Base-by-base conservation (phyloP, 2,329 filamentous ascomycete species). In the Scolecobasidium constrictum region DNA sequence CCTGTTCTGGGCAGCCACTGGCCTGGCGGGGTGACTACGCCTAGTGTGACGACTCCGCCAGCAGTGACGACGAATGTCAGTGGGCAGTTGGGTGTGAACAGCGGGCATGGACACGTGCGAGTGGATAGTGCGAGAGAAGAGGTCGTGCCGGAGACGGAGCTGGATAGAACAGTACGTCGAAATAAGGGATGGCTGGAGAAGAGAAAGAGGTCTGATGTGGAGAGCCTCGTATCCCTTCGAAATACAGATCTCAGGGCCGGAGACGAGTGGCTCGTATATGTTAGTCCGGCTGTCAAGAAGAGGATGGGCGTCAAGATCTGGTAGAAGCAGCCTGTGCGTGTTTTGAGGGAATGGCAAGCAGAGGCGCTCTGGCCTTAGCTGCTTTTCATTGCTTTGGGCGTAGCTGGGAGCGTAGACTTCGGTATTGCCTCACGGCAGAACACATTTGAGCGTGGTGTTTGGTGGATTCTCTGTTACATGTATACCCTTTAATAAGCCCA, bases 251-350 rank as follows among this genome's bases (percentile, higher is more conserved):
- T 45, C 11, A 22, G 43, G 15, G 36, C 43, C 12, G 43, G 43
- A 4, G 38, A 45, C n/a, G 20, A 37, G 13, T 45, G 43, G 43
- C 38, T 45, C 11, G 28, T 45, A 11, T 45, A 45, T 26, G 42
- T 44, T 19, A 38, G 42, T 9, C 42, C 42, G 20, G 36, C 42
- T 19, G 33, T 42, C 18, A 42, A 42, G 40, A 42, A 36, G 33
- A 42, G 40, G 19, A 35, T 42, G 31, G 40, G 26, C 26, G 26
- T 31, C 26, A 31, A 31, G n/a, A 7, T 31, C n/a, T 31, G 26
- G 26, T 31, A n/a, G n/a, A 31, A 31, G 26, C 26, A 31, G 26
- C 26, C 9, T 7, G n/a, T 7, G 26, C 9, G 26, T 31, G 26
- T 31, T 31, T 31, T 31, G 26, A 31, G 9, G 26, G n/a, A 31